A percentile compares a stretch with the other conserved stretches of the same genome.
These are phyloP conservation scores for Medicago ruthenica DNA, from an alignment of 306 rosid species.

Conservation along the genomic window DNA sequence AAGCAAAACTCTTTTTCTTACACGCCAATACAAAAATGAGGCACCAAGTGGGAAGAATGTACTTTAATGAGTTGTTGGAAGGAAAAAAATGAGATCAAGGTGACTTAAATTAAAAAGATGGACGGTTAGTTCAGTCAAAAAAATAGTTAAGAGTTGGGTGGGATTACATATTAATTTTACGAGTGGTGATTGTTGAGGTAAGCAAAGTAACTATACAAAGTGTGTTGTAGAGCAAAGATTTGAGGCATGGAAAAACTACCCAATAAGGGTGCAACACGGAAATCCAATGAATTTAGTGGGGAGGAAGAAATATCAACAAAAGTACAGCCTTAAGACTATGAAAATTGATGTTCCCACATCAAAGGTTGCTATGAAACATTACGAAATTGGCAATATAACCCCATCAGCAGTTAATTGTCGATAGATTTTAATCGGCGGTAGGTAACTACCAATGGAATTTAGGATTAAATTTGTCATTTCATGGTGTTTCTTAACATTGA, in stretches of 20 bases:
- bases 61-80: constrained; percentile 17
- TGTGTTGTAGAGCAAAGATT: constrained; percentile 21
- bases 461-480: no score
- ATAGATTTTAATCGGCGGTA: no score
- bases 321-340: background rate
- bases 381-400: no score
- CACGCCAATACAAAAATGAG: constrained; percentile 30
- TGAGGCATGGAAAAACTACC: constrained; percentile 36
- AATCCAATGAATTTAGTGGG: constrained; percentile 45
- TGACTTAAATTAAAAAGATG: constrained; percentile 3
- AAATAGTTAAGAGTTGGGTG: constrained; percentile 24
- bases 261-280: constrained; percentile 34
- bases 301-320: constrained; percentile 21
- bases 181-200: constrained; percentile 39
- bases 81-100: background rate
- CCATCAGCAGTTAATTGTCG: no score
- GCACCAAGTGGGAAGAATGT: constrained; percentile 6
- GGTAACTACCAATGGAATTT: no score
- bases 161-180: constrained; percentile 18
- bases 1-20: constrained; percentile 11
- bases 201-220: constrained; percentile 33
- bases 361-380: no score
- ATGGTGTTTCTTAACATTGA: no score
- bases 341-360: no score
- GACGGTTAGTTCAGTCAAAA: constrained; percentile 21